Percentiles rank a stretch among this genome's conserved stretches.
Evolutionary conservation across 805 yeast genomes (phyloP).

Genomic region (Candida rishiriensis): DNA sequence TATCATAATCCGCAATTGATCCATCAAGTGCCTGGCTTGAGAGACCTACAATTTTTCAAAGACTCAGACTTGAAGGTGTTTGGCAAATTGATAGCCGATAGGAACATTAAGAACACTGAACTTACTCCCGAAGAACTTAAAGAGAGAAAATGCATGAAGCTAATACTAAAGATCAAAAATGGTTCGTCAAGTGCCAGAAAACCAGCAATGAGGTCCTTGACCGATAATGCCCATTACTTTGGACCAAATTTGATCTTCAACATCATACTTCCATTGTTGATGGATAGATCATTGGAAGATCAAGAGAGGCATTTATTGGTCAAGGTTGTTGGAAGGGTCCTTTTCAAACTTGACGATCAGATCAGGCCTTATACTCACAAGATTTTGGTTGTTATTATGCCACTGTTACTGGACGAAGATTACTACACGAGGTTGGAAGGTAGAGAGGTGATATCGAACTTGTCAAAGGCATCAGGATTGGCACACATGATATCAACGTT

Average conservation of each 20-base stretch:
- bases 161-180: constrained; percentile 70
- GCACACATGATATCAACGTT: constrained; percentile 73
- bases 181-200: constrained; percentile 71
- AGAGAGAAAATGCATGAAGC: constrained; percentile 56
- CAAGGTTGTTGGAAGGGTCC: constrained; percentile 65
- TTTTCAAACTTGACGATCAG: constrained; percentile 59
- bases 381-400: constrained; percentile 70
- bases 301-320: constrained; percentile 80
- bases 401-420: constrained; percentile 77
- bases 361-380: constrained; percentile 72
- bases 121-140: constrained; percentile 49
- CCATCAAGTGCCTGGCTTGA: constrained; percentile 58
- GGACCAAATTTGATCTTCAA: constrained; percentile 71
- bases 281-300: constrained; percentile 70
- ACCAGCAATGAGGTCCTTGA: constrained; percentile 58
- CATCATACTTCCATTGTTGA: constrained; percentile 68
- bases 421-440: constrained; percentile 71
- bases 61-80: constrained; percentile 71
- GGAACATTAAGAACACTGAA: constrained; percentile 27
- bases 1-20: constrained; percentile 36
- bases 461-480: constrained; percentile 79
- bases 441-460: constrained; percentile 66
- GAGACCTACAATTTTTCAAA: constrained; percentile 64
- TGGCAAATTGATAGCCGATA: constrained; percentile 46
- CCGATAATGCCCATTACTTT: constrained; percentile 56